Evolutionary conservation across 257 asterid species (phyloP).

Genomic region (Fraxinus pennsylvanica): DNA sequence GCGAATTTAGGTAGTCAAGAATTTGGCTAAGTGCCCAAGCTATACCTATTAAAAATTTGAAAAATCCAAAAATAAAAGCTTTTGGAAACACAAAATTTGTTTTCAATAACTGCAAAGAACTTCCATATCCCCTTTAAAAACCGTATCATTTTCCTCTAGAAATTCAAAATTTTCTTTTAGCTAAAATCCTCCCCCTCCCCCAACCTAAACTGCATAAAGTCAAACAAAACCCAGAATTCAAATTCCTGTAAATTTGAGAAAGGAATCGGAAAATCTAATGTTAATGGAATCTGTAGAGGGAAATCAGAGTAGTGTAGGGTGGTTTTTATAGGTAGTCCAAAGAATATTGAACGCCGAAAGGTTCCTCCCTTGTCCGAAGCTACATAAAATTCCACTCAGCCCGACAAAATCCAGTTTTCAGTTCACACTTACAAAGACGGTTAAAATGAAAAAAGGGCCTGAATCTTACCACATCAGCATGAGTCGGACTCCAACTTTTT

Average conservation of each 20-base stretch:
- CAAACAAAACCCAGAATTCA: no score
- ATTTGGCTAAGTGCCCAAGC: slow-evolving; percentile 29
- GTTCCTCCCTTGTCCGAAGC: slow-evolving; percentile 41
- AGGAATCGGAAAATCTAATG: background rate
- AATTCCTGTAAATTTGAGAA: background rate
- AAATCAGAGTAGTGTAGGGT: slow-evolving; percentile 20
- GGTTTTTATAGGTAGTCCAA: slow-evolving; percentile 34
- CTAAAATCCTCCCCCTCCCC: slow-evolving; percentile 19
- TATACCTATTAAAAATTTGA: slow-evolving; percentile 48
- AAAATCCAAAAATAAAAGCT: slow-evolving; percentile 58
- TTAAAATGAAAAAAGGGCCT: background rate
- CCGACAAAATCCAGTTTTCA: slow-evolving; percentile 34
- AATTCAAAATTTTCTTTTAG: slow-evolving; percentile 10
- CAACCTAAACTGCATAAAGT: background rate
- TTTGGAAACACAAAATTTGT: slow-evolving; percentile 37
- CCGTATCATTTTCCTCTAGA: slow-evolving; percentile 40
- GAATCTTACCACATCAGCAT: slow-evolving; percentile 43
- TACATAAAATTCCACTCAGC: slow-evolving; percentile 45
- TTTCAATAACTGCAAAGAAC: slow-evolving; percentile 35
- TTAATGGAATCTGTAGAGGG: background rate
- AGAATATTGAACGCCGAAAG: slow-evolving; percentile 38
- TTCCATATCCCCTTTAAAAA: slow-evolving; percentile 36
- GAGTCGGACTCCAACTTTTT: slow-evolving; percentile 47
- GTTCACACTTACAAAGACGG: slow-evolving; percentile 31
- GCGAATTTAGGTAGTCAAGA: no score